Percentiles rank a stretch among this genome's conserved stretches.
These are phyloP conservation scores for Hippophae gyantsensis DNA, from an alignment of 306 rosid species.

Conservation along the genomic window DNA sequence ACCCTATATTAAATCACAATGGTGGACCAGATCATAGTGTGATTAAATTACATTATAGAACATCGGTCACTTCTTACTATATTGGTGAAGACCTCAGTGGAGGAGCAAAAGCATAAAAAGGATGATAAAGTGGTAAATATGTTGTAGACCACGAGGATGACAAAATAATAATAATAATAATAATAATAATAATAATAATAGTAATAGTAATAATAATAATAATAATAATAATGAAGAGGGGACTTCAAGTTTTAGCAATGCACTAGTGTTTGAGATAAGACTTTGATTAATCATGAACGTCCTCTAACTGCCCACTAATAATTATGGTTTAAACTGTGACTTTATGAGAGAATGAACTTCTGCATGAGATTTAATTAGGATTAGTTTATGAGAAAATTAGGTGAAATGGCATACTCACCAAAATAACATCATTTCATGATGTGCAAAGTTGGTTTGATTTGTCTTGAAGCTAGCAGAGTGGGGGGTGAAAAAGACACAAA, in stretches of 20 bases:
- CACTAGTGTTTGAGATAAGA: not conserved
- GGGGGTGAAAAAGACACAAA: not conserved
- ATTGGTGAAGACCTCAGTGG: too few relatives aligned
- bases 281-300: not conserved
- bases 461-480: slow-evolving; percentile 17
- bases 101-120: too few relatives aligned
- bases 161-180: too few relatives aligned
- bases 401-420: slow-evolving; percentile 13
- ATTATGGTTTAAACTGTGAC: not conserved
- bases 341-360: slow-evolving; percentile 7
- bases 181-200: too few relatives aligned
- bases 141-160: too few relatives aligned
- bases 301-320: slow-evolving; percentile 10
- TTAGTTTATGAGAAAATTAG: not conserved
- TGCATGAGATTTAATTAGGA: slow-evolving; percentile 1
- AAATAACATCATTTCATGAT: slow-evolving; percentile 11
- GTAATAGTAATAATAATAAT: too few relatives aligned
- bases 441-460: slow-evolving; percentile 23
- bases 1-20: too few relatives aligned
- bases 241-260: not conserved
- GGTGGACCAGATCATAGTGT: too few relatives aligned
- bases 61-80: too few relatives aligned
- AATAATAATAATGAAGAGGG: too few relatives aligned
- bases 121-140: too few relatives aligned
- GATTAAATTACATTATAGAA: too few relatives aligned